phyloP scores from a whole-genome alignment of 2,329 filamentous ascomycete genomes.

The Colletotrichum sidae region DNA sequence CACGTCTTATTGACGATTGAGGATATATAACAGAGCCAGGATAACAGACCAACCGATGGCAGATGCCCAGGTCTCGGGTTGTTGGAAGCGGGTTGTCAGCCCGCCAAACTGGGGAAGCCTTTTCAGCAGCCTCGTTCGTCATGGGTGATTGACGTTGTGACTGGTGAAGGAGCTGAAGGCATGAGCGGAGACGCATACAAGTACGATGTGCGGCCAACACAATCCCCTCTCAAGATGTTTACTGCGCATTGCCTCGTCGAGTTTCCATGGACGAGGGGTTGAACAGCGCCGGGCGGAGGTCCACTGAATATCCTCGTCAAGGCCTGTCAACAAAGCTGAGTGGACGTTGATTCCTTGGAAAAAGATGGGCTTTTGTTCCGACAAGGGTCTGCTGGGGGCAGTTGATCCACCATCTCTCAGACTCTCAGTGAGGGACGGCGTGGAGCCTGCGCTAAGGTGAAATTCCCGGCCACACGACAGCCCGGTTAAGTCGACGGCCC shows the following conservation, averaged over 20 bases:
- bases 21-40: constrained; percentile 7
- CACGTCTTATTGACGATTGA: not conserved
- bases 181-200: constrained; percentile 20
- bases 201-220: not conserved
- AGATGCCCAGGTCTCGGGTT: constrained; percentile 2
- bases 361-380: not conserved
- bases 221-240: no score
- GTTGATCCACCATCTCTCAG: constrained; percentile 3
- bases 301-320: constrained; percentile 31
- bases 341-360: no score
- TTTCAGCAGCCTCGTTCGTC: constrained; percentile 22
- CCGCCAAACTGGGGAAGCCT: constrained; percentile 9
- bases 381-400: constrained; percentile 10
- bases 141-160: constrained; percentile 25
- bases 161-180: constrained; percentile 7
- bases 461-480: constrained; percentile 28
- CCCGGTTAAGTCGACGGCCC: constrained; percentile 18
- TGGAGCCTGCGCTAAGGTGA: constrained; percentile 9
- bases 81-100: constrained; percentile 1
- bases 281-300: constrained; percentile 15
- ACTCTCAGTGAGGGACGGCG: not conserved
- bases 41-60: constrained; percentile 9
- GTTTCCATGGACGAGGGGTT: not conserved
- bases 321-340: constrained; percentile 17
- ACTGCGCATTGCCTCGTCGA: no score